Evolutionary conservation across 1,284 basidiomycete genomes (phyloP).

Genomic region (Kwoniella shivajii): DNA sequence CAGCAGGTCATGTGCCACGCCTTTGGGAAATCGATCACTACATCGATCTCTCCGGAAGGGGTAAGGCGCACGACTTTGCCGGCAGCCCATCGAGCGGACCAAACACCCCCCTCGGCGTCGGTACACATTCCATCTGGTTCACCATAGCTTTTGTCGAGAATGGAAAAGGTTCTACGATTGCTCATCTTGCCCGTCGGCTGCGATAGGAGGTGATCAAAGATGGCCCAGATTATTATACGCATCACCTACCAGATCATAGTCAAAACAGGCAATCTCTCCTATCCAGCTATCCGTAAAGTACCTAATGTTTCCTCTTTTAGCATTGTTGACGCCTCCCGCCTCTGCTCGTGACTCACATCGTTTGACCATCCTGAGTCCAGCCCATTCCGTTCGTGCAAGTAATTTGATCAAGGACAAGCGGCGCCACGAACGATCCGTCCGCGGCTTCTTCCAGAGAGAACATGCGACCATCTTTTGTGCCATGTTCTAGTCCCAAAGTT

Average conservation of each 20-base stretch:
- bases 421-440: neutral
- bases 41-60: conserved; percentile 19
- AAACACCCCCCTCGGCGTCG: conserved; percentile 23
- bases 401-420: conserved; percentile 18
- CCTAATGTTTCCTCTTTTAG: too few relatives aligned
- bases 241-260: conserved; percentile 23
- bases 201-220: neutral
- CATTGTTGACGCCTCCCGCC: too few relatives aligned
- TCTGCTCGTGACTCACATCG: conserved; percentile 26
- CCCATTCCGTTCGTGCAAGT: conserved; percentile 34
- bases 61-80: conserved; percentile 26
- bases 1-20: conserved; percentile 26
- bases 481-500: conserved; percentile 21
- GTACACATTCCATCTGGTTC: conserved; percentile 30
- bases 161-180: conserved; percentile 20
- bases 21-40: conserved; percentile 30
- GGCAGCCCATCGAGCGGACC: conserved; percentile 26
- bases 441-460: conserved; percentile 4
- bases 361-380: conserved; percentile 22
- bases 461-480: conserved; percentile 13
- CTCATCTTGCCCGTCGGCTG: conserved; percentile 15
- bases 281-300: conserved; percentile 33
- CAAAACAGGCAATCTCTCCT: conserved; percentile 23
- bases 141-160: conserved; percentile 17
- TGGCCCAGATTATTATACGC: neutral